Conservation (phyloP, 805 yeast species). For the Scheffersomyces lignosus region DNA sequence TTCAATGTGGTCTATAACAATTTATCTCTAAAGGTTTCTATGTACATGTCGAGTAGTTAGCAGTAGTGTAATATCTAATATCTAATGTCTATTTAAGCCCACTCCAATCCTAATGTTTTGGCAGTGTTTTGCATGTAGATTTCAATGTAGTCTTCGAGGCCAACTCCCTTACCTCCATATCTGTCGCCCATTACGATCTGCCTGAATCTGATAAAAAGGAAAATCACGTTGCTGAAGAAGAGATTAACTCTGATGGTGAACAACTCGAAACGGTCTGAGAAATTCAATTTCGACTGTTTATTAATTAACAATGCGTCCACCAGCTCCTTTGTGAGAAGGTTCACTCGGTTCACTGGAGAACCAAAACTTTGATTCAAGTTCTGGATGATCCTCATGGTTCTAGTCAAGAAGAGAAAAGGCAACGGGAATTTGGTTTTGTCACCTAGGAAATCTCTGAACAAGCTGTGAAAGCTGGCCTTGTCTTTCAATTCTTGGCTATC, state of each 20-base stretch:
- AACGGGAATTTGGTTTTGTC: slow-evolving; percentile 69
- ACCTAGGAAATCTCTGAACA: slow-evolving; percentile 54
- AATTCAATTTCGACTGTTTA: slow-evolving; percentile 3
- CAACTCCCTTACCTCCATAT: slow-evolving; percentile 32
- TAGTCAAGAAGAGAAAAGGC: slow-evolving; percentile 60
- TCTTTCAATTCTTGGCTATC: neutral
- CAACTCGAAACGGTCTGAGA: slow-evolving; percentile 14
- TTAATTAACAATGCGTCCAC: slow-evolving; percentile 18
- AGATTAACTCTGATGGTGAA: slow-evolving; percentile 23
- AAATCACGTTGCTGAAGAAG: slow-evolving; percentile 30
- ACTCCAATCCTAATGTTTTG: slow-evolving; percentile 43
- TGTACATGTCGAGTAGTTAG: too few species aligned
- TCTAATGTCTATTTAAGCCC: too few species aligned
- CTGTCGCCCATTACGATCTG: slow-evolving; percentile 34
- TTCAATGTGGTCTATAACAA: too few species aligned
- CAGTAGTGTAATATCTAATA: too few species aligned
- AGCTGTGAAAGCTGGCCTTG: slow-evolving; percentile 42
- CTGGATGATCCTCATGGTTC: slow-evolving; percentile 76
- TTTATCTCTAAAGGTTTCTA: too few species aligned
- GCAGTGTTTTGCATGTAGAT: slow-evolving; percentile 43
- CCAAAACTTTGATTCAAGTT: slow-evolving; percentile 64
- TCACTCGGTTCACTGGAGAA: slow-evolving; percentile 74
- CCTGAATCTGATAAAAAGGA: slow-evolving; percentile 29
- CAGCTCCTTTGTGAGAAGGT: slow-evolving; percentile 61
- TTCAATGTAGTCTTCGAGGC: slow-evolving; percentile 49